Percentiles rank a stretch among this genome's conserved stretches.
phyloP scores from a whole-genome alignment of 768 basidiomycete genomes.

The Krasilnikovozyma curviuscula region DNA sequence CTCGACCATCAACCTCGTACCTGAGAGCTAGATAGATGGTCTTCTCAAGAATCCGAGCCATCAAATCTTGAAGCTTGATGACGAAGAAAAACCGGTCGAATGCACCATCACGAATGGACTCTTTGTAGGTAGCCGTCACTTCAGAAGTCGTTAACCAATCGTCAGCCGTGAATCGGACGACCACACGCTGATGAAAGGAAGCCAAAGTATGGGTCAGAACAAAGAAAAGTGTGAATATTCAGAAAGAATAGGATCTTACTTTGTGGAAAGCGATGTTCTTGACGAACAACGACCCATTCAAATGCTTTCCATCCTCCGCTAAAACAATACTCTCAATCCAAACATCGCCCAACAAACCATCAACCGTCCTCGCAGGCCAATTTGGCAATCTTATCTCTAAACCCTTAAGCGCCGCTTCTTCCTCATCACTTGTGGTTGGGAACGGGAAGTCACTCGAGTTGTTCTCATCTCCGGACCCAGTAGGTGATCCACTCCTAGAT shows the following conservation, averaged over 20 bases:
- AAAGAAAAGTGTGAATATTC: no score
- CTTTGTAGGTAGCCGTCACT: constrained; percentile 54
- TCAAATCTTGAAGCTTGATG: constrained; percentile 55
- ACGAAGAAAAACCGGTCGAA: constrained; percentile 60
- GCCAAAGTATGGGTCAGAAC: no score
- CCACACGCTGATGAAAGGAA: no score
- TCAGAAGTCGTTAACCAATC: constrained; percentile 92
- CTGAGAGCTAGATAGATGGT: constrained; percentile 59
- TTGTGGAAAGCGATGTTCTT: constrained; percentile 77
- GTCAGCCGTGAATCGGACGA: constrained; percentile 80
- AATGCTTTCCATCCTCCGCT: constrained; percentile 30
- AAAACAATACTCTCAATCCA: constrained; percentile 30
- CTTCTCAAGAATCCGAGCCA: constrained; percentile 62
- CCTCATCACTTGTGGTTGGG: constrained; percentile 24
- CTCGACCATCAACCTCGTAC: constrained; percentile 41
- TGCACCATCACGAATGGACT: constrained; percentile 25
- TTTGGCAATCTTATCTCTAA: constrained; percentile 5
- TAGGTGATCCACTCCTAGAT: constrained; percentile 72
- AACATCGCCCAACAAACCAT: constrained; percentile 32
- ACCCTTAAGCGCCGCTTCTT: not conserved
- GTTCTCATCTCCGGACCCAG: constrained; percentile 38
- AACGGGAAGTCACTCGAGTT: constrained; percentile 28
- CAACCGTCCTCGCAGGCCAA: no score
- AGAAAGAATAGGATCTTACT: no score
- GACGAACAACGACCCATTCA: constrained; percentile 56